Base-by-base conservation (phyloP, 345 rosid species). In the Arabis alpina region DNA sequence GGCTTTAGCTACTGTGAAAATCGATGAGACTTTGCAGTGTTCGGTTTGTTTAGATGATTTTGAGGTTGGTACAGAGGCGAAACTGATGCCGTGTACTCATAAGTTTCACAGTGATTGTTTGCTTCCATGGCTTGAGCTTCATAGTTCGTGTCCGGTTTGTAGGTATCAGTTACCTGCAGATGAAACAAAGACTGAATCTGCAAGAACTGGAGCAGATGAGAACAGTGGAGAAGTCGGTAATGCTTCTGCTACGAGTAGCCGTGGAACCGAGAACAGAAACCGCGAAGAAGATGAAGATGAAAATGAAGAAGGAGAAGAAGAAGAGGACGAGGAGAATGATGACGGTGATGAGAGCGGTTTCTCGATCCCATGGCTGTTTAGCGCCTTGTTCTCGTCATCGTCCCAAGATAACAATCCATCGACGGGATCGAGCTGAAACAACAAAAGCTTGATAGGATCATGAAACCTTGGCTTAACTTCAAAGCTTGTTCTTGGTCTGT, bases 141-240 rank as follows among this genome's bases (percentile, higher is more conserved):
- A 93, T 51, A 88, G 97, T 71, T 87, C 97, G 14, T 93, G 96
- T 45, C 98, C 97, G 1, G 85, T 93, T 66, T 93, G 98, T 67
- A 84, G 97, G 77, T 80, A 65, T 78, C 92, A 88, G 80, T 54
- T 93, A 61, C 89, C 96, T 70, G 59, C 49, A 3, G 92, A 88
- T 62, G 97, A 90, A 56, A 59, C 86, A 1, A 87, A 88, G 77
- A 70, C 77, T 0, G 88, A 83, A 30, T 63, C 88, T 8, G 88
- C 47, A 45, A 82, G 79, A 34, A 19, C 57, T 13, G n/a, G 4
- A 12, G 25, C 51, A 5, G 61, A 41, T 64, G 68, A 27, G 57
- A 67, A 68, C 61, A 72, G 27, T 47, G 80, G 76, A 53, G n/a
- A n/a, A n/a, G 84, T 61, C 36, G 61, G 57, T 37, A 79, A 6